phyloP scores from a whole-genome alignment of 2,329 filamentous ascomycete genomes.

The Penicillium frequentans region DNA sequence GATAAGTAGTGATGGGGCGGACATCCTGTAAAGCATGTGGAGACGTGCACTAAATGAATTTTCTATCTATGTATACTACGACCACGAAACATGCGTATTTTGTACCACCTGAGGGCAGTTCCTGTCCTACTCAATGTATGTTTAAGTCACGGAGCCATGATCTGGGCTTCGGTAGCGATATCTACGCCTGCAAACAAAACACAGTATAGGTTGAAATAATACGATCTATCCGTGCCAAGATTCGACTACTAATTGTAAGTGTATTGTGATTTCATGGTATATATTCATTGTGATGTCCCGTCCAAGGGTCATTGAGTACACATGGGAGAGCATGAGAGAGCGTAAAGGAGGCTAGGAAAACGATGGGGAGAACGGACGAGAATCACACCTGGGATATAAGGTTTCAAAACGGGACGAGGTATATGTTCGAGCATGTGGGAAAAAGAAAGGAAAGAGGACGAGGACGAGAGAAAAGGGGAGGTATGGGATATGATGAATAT shows the following conservation, averaged over 20 bases:
- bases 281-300: conserved; percentile 25
- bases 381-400: conserved; percentile 8
- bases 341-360: conserved; percentile 6
- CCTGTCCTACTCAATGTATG: too few relatives aligned
- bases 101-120: too few relatives aligned
- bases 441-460: conserved; percentile 2
- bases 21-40: neutral
- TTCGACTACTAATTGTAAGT: neutral
- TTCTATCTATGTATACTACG: too few relatives aligned
- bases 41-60: neutral
- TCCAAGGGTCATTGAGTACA: conserved; percentile 21
- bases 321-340: conserved; percentile 13
- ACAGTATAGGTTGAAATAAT: too few relatives aligned
- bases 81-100: too few relatives aligned
- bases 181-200: too few relatives aligned
- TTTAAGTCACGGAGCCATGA: too few relatives aligned
- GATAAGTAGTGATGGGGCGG: neutral
- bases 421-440: conserved; percentile 20
- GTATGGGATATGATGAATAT: conserved; percentile 22
- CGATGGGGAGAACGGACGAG: conserved; percentile 15
- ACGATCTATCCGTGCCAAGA: too few relatives aligned
- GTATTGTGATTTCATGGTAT: conserved; percentile 14
- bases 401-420: conserved; percentile 17
- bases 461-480: conserved; percentile 4
- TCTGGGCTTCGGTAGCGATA: too few relatives aligned